Percentiles rank a stretch among this genome's conserved stretches.
phyloP scores from a whole-genome alignment of 1,139 yeast species.

The Suhomyces guaymorum region DNA sequence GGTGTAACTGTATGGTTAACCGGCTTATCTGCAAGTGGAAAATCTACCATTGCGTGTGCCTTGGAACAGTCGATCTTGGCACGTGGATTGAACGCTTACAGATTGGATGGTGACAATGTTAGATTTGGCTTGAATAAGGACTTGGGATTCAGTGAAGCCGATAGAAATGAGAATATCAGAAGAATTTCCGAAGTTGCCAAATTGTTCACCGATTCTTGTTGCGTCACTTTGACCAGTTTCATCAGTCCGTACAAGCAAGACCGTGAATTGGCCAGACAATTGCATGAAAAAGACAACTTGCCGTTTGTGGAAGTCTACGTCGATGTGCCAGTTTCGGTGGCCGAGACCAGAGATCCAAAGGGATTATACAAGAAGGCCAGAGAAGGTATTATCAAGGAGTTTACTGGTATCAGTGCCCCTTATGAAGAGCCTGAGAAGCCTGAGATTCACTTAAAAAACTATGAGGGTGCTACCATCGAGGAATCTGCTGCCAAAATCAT shows the following conservation, averaged over 20 bases:
- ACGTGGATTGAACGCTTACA: conserved; percentile 69
- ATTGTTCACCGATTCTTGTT: conserved; percentile 86
- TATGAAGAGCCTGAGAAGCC: conserved; percentile 88
- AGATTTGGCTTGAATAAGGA: conserved; percentile 94
- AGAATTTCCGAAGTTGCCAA: conserved; percentile 91
- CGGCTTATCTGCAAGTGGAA: conserved; percentile 93
- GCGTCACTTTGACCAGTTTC: conserved; percentile 84
- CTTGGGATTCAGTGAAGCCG: conserved; percentile 86
- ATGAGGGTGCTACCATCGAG: conserved; percentile 65
- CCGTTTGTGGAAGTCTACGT: conserved; percentile 90
- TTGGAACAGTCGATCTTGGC: conserved; percentile 78
- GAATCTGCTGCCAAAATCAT: conserved; percentile 75
- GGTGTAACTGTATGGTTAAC: conserved; percentile 96
- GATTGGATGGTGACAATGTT: conserved; percentile 93
- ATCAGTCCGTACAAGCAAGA: conserved; percentile 88
- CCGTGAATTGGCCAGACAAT: conserved; percentile 79
- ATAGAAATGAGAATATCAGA: conserved; percentile 91
- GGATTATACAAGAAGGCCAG: conserved; percentile 96
- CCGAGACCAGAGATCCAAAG: conserved; percentile 96
- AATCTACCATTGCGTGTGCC: conserved; percentile 93
- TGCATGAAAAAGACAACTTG: conserved; percentile 71
- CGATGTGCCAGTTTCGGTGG: conserved; percentile 90
- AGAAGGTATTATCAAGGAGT: conserved; percentile 90
- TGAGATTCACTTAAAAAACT: conserved; percentile 79
- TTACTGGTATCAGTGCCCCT: conserved; percentile 95